Conservation (phyloP, 805 yeast genomes). For the Jamesozyma jinghongensis region DNA sequence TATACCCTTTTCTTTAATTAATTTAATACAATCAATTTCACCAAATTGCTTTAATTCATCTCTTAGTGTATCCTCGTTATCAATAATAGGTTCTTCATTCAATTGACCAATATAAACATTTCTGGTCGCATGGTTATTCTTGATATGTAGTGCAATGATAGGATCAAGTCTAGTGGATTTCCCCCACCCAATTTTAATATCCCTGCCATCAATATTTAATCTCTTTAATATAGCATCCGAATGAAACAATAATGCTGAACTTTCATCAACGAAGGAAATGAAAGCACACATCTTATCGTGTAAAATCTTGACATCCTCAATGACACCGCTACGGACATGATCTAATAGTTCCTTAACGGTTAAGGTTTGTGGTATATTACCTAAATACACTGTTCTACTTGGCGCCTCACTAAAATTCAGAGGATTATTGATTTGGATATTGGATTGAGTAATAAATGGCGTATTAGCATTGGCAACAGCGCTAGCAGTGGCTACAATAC, state of each 20-base stretch:
- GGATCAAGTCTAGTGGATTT: conserved; percentile 67
- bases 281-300: conserved; percentile 85
- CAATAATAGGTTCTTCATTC: conserved; percentile 37
- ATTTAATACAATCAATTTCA: conserved; percentile 73
- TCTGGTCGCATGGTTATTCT: conserved; percentile 84
- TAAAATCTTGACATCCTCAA: conserved; percentile 70
- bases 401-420: conserved; percentile 41
- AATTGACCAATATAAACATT: conserved; percentile 84
- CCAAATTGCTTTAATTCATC: conserved; percentile 69
- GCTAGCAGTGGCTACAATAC: conserved; percentile 16
- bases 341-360: conserved; percentile 76
- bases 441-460: conserved; percentile 1
- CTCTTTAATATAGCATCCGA: conserved; percentile 86
- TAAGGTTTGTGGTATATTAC: conserved; percentile 76
- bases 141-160: conserved; percentile 64
- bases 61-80: conserved; percentile 54
- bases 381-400: conserved; percentile 82
- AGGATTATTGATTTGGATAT: conserved; percentile 16
- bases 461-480: conserved; percentile 21
- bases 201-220: conserved; percentile 69
- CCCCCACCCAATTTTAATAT: conserved; percentile 90
- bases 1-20: conserved; percentile 70
- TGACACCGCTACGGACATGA: conserved; percentile 84
- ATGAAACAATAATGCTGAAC: conserved; percentile 82
- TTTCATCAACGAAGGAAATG: conserved; percentile 80